A percentile compares a stretch with the other conserved stretches of the same genome.
These are phyloP conservation scores for Colletotrichum phormii DNA, from an alignment of 2,329 filamentous ascomycete species.

Conservation along the genomic window DNA sequence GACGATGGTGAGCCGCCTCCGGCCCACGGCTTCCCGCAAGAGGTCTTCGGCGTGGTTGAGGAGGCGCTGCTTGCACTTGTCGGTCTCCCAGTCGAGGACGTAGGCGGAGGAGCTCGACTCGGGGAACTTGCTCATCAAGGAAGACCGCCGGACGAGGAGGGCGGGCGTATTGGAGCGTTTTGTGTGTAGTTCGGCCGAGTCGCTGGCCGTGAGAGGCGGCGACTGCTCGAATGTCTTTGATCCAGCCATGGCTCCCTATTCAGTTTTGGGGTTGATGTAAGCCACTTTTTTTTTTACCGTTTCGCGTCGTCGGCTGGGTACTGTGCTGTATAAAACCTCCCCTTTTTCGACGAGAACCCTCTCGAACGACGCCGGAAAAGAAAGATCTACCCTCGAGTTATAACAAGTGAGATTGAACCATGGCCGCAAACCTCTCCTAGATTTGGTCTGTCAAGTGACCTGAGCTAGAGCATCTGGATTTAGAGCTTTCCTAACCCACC, in stretches of 20 bases:
- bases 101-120: slow-evolving; percentile 32
- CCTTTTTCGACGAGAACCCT: background rate
- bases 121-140: slow-evolving; percentile 28
- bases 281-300: background rate
- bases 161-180: slow-evolving; percentile 33
- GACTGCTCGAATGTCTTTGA: slow-evolving; percentile 27
- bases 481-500: background rate
- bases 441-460: slow-evolving; percentile 28
- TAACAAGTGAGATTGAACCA: slow-evolving; percentile 7
- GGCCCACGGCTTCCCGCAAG: slow-evolving; percentile 28
- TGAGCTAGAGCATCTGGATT: slow-evolving; percentile 20
- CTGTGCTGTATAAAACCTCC: background rate
- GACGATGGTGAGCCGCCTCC: slow-evolving; percentile 32
- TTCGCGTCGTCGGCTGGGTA: background rate
- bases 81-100: slow-evolving; percentile 33
- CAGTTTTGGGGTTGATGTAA: background rate
- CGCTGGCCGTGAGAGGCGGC: slow-evolving; percentile 25
- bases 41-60: slow-evolving; percentile 31
- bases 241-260: slow-evolving; percentile 1
- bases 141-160: slow-evolving; percentile 29
- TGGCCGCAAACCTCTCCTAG: slow-evolving; percentile 2
- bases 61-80: slow-evolving; percentile 28
- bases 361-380: background rate
- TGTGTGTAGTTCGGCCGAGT: slow-evolving; percentile 23
- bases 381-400: background rate